Percentiles rank a stretch among this genome's conserved stretches.
phyloP scores from a whole-genome alignment of 805 yeast species.

The Brettanomyces custersianus region DNA sequence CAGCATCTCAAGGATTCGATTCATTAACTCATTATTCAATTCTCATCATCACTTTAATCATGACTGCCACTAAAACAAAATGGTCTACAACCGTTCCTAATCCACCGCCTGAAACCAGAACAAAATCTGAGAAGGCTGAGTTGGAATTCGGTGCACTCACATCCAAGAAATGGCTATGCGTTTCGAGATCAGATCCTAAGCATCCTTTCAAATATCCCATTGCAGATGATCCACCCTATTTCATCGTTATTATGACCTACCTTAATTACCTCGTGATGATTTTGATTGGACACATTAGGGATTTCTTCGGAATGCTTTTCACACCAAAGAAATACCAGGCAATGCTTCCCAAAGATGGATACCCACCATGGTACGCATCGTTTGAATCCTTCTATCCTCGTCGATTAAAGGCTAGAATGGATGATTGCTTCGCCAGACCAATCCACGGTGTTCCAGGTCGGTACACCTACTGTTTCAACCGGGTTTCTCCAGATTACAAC shows the following conservation, averaged over 20 bases:
- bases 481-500: conserved; percentile 60
- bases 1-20: too few relatives aligned
- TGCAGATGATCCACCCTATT: conserved; percentile 80
- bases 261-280: conserved; percentile 77
- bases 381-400: conserved; percentile 92
- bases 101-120: conserved; percentile 22
- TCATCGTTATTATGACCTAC: conserved; percentile 72
- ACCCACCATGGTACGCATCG: conserved; percentile 92
- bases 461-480: conserved; percentile 69
- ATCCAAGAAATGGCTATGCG: conserved; percentile 54
- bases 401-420: conserved; percentile 81
- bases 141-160: conserved; percentile 69
- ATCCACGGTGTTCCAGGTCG: conserved; percentile 98
- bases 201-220: conserved; percentile 54
- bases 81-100: conserved; percentile 20
- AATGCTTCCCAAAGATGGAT: conserved; percentile 72
- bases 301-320: conserved; percentile 73
- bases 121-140: conserved; percentile 34
- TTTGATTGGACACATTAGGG: conserved; percentile 83
- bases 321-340: conserved; percentile 56
- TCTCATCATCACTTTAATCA: too few relatives aligned
- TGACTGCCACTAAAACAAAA: too few relatives aligned
- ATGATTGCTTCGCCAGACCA: conserved; percentile 92
- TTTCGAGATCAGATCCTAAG: conserved; percentile 47
- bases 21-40: too few relatives aligned